Evolutionary conservation across 169 alveolate species (phyloP), one percentile per base, ranked within the genome.

Genomic region (Plasmodium knowlesi): DNA sequence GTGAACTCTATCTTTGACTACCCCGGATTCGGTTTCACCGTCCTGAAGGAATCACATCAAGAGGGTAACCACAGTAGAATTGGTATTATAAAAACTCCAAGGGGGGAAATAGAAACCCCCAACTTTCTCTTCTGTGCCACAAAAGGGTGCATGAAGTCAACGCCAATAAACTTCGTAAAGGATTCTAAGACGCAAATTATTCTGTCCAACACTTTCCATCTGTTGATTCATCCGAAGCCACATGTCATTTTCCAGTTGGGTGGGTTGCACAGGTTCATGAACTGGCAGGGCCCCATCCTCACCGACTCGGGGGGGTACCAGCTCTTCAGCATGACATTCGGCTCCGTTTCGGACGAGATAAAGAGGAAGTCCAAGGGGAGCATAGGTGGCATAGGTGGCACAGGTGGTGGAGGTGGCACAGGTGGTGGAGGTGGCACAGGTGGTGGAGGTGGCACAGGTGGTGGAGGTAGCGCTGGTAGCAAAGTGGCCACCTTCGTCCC

Each of bases 41-140:
- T 85, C n/a, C 16, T 85, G 67, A 72, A 85, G n/a, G 93, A 85
- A 43, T 73, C 74, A 32, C 30, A 74, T 4, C 41, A 74, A 9
- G 76, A 74, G 19, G n/a, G 34, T 19, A 34, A 79, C 57, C 32
- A 79, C 25, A 89, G 99, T 5, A 96, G 99, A 28, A 98, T 99
- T 34, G 97, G 99, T 3, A 96, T 97, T 41, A 82, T 99, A 85
- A 96, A 97, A n/a, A 96, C 99, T 39, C 99, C 99, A 5, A 99
- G 99, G 95, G 93, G 93, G 32, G 78, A 50, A 57, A 99, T 99
- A 25, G 96, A 96, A 67, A 98, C 99, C 9, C 99, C 99, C 2
- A 98, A 98, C 5, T 99, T 98, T 95, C 98, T 99, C 99, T 99
- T 99, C 16, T 99, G 99, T 41, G 99, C 99, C 12, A 99, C 99